Evolutionary conservation across 2,329 filamentous ascomycete species (phyloP), one percentile per base, ranked within the genome.

Genomic region (Pseudocercospora pini-densiflorae): DNA sequence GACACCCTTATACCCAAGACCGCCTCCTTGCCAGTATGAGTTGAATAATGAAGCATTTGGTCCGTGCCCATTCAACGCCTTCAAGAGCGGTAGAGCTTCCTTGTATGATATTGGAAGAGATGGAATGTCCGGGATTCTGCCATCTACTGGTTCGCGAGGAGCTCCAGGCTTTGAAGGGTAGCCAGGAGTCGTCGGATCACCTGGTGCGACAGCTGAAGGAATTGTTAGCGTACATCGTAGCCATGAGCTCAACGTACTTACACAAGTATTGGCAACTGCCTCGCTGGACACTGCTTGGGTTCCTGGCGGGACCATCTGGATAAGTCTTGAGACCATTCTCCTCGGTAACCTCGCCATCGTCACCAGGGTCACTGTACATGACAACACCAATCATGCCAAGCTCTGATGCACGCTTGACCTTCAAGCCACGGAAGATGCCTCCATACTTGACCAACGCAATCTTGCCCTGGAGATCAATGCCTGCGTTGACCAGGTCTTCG

Each of bases 111-210:
- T 92, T 3, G 94, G 94, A 1, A 97, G 82, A 0, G 94, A 98
- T 0, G 95, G 94, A 62, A 98, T 98, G 2, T 87, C 89, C 0
- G 95, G 92, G 33, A 90, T 95, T 6, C 87, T 86, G 29, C 86
- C 83, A 21, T 92, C 84, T 0, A 90, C 88, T 7, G 92, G 88
- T 65, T 88, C 84, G 24, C 94, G 90, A 40, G 92, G 92, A 24
- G 85, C 91, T n/a, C 91, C 94, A 5, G 94, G 94, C 78, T 94
- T 94, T 0, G 93, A 97, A 7, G 94, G 92, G 75, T 97, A 97
- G 10, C 95, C 95, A 19, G 93, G 93, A 0, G 95, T 98, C 0
- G 95, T 97, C 58, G 94, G 94, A 75, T 98, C 88, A 62, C 88
- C 88, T 21, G 88, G 87, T 54, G 84, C 83, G 45, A 87, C 81